phyloP scores from a whole-genome alignment of 441 rosid species.

The Populus hybrid region DNA sequence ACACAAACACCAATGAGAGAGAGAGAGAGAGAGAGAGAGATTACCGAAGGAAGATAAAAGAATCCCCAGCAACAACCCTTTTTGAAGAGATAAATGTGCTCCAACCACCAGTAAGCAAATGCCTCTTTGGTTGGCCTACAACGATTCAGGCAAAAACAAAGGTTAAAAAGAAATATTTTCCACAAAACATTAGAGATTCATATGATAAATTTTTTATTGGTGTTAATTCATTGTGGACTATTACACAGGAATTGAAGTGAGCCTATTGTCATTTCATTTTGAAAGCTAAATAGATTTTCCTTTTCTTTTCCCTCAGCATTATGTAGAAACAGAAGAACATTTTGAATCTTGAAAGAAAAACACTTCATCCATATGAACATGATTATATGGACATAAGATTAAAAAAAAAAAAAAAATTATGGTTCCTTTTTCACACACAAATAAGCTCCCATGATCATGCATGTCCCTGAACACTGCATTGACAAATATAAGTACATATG shows the following conservation, averaged over 20 bases:
- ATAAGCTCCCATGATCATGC: neutral
- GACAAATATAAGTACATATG: neutral
- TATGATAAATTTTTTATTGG: neutral
- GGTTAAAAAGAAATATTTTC: neutral
- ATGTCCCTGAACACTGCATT: neutral
- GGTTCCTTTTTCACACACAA: neutral
- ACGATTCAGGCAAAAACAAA: slow-evolving; percentile 1
- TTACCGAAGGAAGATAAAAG: slow-evolving; percentile 20
- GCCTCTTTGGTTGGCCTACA: slow-evolving; percentile 58
- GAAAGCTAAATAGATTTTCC: too few relatives aligned
- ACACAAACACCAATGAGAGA: neutral
- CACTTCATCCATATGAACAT: neutral
- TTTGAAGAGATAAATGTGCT: slow-evolving; percentile 45
- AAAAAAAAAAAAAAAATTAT: too few relatives aligned
- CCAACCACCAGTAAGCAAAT: slow-evolving; percentile 63
- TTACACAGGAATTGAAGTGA: neutral
- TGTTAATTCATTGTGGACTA: neutral
- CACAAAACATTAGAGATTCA: neutral
- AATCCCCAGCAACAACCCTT: slow-evolving; percentile 49
- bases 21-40: too few relatives aligned
- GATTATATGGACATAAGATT: neutral
- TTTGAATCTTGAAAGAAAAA: neutral
- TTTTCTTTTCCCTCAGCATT: neutral
- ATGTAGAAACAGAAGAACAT: neutral
- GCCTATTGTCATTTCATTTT: neutral